Base-by-base conservation (phyloP, 208 protist genomes). In the Leishmania mexicana region DNA sequence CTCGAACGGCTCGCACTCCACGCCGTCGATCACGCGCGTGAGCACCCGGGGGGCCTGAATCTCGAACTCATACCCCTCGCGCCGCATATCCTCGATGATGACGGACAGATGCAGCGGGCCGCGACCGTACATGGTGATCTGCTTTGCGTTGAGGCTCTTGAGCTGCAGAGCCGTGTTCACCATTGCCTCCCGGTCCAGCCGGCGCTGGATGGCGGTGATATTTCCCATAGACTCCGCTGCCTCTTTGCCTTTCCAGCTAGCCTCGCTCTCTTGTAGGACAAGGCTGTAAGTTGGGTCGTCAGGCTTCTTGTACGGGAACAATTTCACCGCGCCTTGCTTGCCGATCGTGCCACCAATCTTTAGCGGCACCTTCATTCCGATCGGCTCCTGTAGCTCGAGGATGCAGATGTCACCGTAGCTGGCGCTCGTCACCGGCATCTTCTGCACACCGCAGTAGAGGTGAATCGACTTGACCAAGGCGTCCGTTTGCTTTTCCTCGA, bases 21-120 rank as follows among this genome's bases (percentile, higher is more conserved):
- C 87, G 58, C 84, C 91, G 82, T 98, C 89, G 78, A 96, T 93
- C 11, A 92, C 83, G 57, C 88, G 87, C 24, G 95, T 98, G 13
- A 99, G 75, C n/a, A 99, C 94, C 54, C 81, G 74, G 40, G 99
- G 98, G n/a, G 98, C 97, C 74, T 94, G 98, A 75, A 99, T 93
- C 65, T 97, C 88, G 79, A 99, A 95, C 87, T 99, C 99, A 81
- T 97, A 99, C 40, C 98, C 98, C 83, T 99, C 98, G 77, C 99
- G 95, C 51, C 99, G 93, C 98, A 99, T 99, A 53, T 99, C 98
- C 79, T 99, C 98, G 65, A 99, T 95, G 72, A 99, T 97, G 38
- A 99, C 96, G 76, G 97, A 99, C 19, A 99, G 92, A 87, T 99
- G 99, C 84, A 99, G 92, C 71, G 99, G 98, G 38, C 99, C 99